Conservation (phyloP, 768 basidiomycete genomes). For the Naganishia onofrii region DNA sequence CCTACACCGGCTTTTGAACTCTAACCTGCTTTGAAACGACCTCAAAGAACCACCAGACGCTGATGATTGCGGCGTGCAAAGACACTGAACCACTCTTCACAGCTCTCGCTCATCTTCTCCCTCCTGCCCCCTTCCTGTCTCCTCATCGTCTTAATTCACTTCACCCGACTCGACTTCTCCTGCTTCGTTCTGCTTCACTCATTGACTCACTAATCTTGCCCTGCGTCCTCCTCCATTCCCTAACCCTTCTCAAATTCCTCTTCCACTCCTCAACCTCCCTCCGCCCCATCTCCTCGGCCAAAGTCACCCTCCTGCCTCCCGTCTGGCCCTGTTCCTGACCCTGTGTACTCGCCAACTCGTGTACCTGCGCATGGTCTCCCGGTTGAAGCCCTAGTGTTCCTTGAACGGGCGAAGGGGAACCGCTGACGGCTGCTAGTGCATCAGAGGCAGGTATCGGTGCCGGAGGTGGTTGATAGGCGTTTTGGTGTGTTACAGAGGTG, state of each 20-base stretch:
- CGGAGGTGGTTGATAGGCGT: not conserved
- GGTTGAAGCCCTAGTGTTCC: not conserved
- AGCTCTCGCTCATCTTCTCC: too few relatives aligned
- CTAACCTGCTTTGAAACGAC: too few relatives aligned
- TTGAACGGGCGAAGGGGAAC: not conserved
- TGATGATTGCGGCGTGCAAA: too few relatives aligned
- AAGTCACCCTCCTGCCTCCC: not conserved
- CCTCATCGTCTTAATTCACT: too few relatives aligned
- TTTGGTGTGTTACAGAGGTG: not conserved
- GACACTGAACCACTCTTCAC: too few relatives aligned
- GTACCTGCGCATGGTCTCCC: not conserved
- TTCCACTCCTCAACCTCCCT: conserved; percentile 43
- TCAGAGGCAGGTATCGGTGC: conserved; percentile 1
- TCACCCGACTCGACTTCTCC: not conserved
- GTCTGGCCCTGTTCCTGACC: not conserved
- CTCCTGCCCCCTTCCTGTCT: too few relatives aligned
- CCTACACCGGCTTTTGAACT: too few relatives aligned
- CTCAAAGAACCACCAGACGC: too few relatives aligned
- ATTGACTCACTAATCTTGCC: conserved; percentile 35
- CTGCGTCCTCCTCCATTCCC: conserved; percentile 39
- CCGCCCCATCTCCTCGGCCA: conserved; percentile 11
- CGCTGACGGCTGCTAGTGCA: conserved; percentile 3
- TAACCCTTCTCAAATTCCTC: conserved; percentile 42
- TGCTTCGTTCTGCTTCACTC: too few relatives aligned
- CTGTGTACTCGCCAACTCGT: not conserved